A percentile compares a stretch with the other conserved stretches of the same genome.
Evolutionary conservation across 257 asterid genomes (phyloP).

Genomic region (Catharanthus roseus): DNA sequence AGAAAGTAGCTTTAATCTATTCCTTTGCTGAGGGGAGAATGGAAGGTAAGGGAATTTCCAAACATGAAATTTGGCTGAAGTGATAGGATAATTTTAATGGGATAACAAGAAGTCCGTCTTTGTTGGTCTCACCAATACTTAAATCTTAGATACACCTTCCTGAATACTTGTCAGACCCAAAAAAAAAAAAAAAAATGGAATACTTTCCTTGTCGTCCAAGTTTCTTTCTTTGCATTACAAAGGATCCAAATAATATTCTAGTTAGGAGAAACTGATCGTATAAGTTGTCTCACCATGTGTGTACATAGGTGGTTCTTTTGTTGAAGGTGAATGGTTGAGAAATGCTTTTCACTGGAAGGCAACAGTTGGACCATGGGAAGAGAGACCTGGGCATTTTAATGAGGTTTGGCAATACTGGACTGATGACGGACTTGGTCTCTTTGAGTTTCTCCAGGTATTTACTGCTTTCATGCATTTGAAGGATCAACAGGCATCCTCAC

Average conservation of each 20-base stretch:
- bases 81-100: too few relatives aligned
- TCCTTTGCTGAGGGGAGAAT: neutral
- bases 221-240: neutral
- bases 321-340: conserved; percentile 83
- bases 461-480: conserved; percentile 2
- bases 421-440: conserved; percentile 66
- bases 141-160: neutral
- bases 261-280: neutral
- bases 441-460: conserved; percentile 27
- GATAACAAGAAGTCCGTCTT: neutral
- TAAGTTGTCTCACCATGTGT: neutral
- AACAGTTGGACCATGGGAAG: conserved; percentile 91
- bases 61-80: too few relatives aligned
- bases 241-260: neutral
- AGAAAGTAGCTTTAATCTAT: neutral
- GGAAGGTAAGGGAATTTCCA: neutral
- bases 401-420: conserved; percentile 99
- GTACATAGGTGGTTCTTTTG: conserved; percentile 90
- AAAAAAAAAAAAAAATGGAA: too few relatives aligned
- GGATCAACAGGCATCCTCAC: neutral
- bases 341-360: conserved; percentile 96
- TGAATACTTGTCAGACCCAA: neutral
- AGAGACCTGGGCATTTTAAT: conserved; percentile 91
- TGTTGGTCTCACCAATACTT: neutral
- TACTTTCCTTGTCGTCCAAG: neutral